Conservation (phyloP, 2,329 filamentous ascomycete species). For the Nemania abortiva region DNA sequence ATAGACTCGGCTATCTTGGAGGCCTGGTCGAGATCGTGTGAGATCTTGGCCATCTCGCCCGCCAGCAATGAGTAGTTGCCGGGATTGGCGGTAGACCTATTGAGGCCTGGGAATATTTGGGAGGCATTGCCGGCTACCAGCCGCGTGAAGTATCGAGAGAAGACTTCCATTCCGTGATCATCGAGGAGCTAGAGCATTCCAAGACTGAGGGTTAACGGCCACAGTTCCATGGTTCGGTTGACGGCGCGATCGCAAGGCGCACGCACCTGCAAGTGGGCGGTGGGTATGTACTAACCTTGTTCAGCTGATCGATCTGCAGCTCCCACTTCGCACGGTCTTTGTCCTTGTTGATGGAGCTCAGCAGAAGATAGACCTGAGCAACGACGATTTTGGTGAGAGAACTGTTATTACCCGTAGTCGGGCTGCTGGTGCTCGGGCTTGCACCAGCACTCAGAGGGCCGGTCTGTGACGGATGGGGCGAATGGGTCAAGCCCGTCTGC, state of each 20-base stretch:
- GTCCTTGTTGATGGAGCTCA: slow-evolving; percentile 95
- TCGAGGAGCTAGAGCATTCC: slow-evolving; percentile 79
- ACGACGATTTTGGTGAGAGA: slow-evolving; percentile 93
- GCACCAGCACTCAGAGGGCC: slow-evolving; percentile 70
- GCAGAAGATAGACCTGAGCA: slow-evolving; percentile 92
- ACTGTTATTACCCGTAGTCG: slow-evolving; percentile 65
- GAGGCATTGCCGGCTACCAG: slow-evolving; percentile 90
- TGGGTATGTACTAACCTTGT: slow-evolving; percentile 73
- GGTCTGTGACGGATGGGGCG: slow-evolving; percentile 68
- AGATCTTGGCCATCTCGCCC: slow-evolving; percentile 87
- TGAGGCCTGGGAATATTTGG: slow-evolving; percentile 87
- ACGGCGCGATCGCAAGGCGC: slow-evolving; percentile 11
- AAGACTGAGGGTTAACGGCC: slow-evolving; percentile 9
- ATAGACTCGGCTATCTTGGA: slow-evolving; percentile 93
- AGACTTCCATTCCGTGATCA: slow-evolving; percentile 99
- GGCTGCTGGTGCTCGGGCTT: slow-evolving; percentile 72
- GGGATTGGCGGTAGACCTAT: slow-evolving; percentile 77
- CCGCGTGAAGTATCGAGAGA: slow-evolving; percentile 93
- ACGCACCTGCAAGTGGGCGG: slow-evolving; percentile 8
- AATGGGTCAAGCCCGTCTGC: slow-evolving; percentile 68
- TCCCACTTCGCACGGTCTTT: slow-evolving; percentile 93
- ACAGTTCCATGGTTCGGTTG: not conserved
- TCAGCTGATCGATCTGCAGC: slow-evolving; percentile 88
- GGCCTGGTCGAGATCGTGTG: slow-evolving; percentile 83
- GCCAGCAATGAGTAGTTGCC: slow-evolving; percentile 87